Percentiles rank a stretch among this genome's conserved stretches.
phyloP scores from a whole-genome alignment of 2,329 filamentous ascomycete species.

The Colletotrichum sidae region DNA sequence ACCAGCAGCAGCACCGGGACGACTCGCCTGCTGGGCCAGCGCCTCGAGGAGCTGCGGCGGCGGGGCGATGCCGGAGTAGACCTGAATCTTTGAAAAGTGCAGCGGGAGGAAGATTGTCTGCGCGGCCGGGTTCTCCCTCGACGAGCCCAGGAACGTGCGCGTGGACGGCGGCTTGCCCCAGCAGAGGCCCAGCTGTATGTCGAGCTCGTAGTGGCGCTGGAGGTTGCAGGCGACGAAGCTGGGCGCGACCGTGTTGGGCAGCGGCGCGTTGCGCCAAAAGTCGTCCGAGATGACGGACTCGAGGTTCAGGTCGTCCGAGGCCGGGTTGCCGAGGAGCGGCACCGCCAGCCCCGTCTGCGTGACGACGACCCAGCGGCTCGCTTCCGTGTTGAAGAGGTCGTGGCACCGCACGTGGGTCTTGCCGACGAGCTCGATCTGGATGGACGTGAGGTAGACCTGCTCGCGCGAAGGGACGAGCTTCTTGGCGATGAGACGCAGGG shows the following conservation, averaged over 20 bases:
- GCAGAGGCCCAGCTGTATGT: slow-evolving; percentile 81
- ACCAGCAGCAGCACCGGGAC: slow-evolving; percentile 28
- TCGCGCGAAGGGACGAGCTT: slow-evolving; percentile 78
- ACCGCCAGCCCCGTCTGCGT: slow-evolving; percentile 79
- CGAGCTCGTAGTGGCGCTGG: slow-evolving; percentile 82
- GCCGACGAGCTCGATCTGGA: slow-evolving; percentile 86
- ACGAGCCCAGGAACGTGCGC: slow-evolving; percentile 45
- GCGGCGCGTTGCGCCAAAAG: slow-evolving; percentile 76
- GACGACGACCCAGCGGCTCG: slow-evolving; percentile 79
- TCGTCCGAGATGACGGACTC: slow-evolving; percentile 77
- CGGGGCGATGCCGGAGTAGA: slow-evolving; percentile 90
- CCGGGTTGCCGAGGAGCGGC: slow-evolving; percentile 68
- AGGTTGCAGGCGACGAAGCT: slow-evolving; percentile 92
- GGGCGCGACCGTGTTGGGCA: slow-evolving; percentile 90
- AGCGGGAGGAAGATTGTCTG: slow-evolving; percentile 85
- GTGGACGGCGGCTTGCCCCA: slow-evolving; percentile 69
- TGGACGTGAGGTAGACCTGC: slow-evolving; percentile 78
- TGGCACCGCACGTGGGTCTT: slow-evolving; percentile 84
- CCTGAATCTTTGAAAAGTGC: slow-evolving; percentile 76
- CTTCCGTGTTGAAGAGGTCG: slow-evolving; percentile 77
- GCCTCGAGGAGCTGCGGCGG: slow-evolving; percentile 80
- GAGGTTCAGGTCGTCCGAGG: slow-evolving; percentile 68
- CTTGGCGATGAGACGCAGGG: slow-evolving; percentile 82
- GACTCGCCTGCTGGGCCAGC: slow-evolving; percentile 47
- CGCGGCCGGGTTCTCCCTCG: slow-evolving; percentile 41